Evolutionary conservation across 1,284 basidiomycete species (phyloP), one percentile per base, ranked within the genome.

Genomic region (Puccinia hordei): DNA sequence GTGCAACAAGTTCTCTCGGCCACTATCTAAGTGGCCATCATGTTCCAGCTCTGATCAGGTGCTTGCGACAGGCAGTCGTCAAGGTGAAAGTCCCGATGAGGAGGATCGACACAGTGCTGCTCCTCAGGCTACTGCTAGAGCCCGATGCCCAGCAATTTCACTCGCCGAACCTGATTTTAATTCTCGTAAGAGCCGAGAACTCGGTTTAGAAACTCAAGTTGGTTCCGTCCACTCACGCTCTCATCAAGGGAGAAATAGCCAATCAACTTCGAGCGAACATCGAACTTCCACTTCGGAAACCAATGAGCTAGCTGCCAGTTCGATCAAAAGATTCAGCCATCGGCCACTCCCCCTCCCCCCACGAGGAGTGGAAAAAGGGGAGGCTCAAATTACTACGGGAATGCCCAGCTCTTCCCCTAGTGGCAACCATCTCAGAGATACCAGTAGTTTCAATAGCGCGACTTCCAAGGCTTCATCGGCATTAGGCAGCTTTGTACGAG

Each of bases 311-410:
- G 69, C 10, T 55, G n/a, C 30, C 13, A 22, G 10, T 13, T 27
- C 12, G 9, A 33, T 55, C 24, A 73, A 57, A 41, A 35, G 53
- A 57, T 73, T 57, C n/a, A 73, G 71, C 27, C 51, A 73, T 73
- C 71, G 71, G 3, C 71, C 71, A 10, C 71, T 73, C 51, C 71
- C 71, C 13, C 71, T 46, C n/a, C 35, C 33, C 12, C 71, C 71
- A 5, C 35, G 46, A 49, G 46, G 13, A 49, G 17, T 15, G 0
- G 68, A 69, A 24, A 12, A 13, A 49, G 19, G 38, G 1, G 15
- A 30, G 22, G 13, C 33, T 61, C 65, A 5, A n/a, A 6, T 1
- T 49, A 27, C 22, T 22, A 30, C 12, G n/a, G 33, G 27, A 53
- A 15, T 63, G 61, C 6, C 19, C 17, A 30, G 33, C 19, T n/a